Conservation (phyloP, 495 filamentous ascomycete species). For the Podospora comata region DNA sequence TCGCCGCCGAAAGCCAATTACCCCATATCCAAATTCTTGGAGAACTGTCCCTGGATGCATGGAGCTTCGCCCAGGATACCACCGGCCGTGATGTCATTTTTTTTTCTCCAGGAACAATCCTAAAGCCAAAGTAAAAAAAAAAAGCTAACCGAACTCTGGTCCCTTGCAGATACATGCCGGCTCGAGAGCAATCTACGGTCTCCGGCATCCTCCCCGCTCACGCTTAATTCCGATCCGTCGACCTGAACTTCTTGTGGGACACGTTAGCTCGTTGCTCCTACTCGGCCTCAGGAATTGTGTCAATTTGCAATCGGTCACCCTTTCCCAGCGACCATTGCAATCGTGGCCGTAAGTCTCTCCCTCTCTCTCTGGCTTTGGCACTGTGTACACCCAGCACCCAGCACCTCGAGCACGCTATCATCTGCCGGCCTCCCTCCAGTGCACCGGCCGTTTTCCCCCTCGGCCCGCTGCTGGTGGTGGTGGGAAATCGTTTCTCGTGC, state of each 20-base stretch:
- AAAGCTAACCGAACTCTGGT: conserved; percentile 18
- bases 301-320: conserved; percentile 48
- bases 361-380: conserved; percentile 7
- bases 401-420: neutral
- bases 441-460: conserved; percentile 2
- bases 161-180: conserved; percentile 47
- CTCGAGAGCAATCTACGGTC: conserved; percentile 37
- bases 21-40: neutral
- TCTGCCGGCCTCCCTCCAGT: neutral
- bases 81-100: conserved; percentile 28
- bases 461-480: conserved; percentile 1
- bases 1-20: conserved; percentile 15
- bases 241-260: conserved; percentile 58
- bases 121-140: conserved; percentile 19
- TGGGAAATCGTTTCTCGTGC: conserved; percentile 17
- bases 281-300: conserved; percentile 47
- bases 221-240: conserved; percentile 38
- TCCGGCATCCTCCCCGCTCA: conserved; percentile 54
- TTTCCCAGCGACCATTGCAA: conserved; percentile 43
- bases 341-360: conserved; percentile 60
- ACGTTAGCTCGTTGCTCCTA: conserved; percentile 70
- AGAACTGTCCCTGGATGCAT: neutral
- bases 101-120: conserved; percentile 28
- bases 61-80: conserved; percentile 11
- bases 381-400: neutral